Conservation (phyloP, 1,139 yeast species). For the Scheffersomyces segobiensis region DNA sequence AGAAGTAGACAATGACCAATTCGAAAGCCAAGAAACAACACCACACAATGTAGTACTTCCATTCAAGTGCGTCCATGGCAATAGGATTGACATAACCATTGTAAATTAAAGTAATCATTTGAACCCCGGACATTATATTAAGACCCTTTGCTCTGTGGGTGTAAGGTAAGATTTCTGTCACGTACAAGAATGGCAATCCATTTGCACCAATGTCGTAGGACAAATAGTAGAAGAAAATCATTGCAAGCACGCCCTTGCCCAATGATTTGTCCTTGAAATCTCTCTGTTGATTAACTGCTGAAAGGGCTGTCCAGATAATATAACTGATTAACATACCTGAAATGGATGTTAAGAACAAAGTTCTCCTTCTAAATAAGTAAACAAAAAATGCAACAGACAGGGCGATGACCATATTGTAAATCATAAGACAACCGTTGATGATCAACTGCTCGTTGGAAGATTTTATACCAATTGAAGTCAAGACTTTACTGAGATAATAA, state of each 20-base stretch:
- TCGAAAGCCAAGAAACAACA: conserved; percentile 37
- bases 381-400: conserved; percentile 28
- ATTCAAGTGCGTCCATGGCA: conserved; percentile 58
- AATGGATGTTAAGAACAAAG: conserved; percentile 41
- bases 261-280: conserved; percentile 31
- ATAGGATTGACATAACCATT: conserved; percentile 57
- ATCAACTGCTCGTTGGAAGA: conserved; percentile 40
- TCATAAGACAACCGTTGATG: conserved; percentile 48
- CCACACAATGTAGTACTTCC: conserved; percentile 61
- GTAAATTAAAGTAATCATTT: conserved; percentile 31
- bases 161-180: conserved; percentile 48
- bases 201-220: conserved; percentile 41
- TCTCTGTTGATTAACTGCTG: conserved; percentile 40
- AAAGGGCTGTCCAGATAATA: conserved; percentile 39
- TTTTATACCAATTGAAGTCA: conserved; percentile 51
- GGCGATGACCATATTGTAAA: conserved; percentile 40
- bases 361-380: conserved; percentile 42
- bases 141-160: conserved; percentile 47
- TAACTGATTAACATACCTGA: conserved; percentile 38
- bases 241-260: conserved; percentile 47
- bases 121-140: conserved; percentile 21
- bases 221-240: conserved; percentile 43
- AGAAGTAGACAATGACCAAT: conserved; percentile 32
- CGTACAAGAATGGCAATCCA: conserved; percentile 39
- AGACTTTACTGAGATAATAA: conserved; percentile 15